Percentiles rank a stretch among this genome's conserved stretches.
Evolutionary conservation across 768 basidiomycete genomes (phyloP).

Genomic region (Chalciporus chontae): DNA sequence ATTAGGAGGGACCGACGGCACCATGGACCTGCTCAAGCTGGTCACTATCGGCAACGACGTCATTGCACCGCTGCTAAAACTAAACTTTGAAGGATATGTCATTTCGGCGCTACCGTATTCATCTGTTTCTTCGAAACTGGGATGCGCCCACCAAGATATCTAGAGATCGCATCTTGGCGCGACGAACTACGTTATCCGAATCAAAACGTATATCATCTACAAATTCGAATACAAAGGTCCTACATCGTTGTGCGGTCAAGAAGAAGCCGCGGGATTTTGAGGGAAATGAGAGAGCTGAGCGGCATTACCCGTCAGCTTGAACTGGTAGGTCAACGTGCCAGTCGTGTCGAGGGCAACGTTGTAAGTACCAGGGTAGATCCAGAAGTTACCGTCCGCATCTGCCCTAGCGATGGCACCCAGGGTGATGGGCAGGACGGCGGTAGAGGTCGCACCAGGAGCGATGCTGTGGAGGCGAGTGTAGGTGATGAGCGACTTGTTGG

Average conservation of each 20-base stretch:
- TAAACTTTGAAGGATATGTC: too few relatives aligned
- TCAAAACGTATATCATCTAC: too few relatives aligned
- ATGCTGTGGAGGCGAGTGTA: slow-evolving; percentile 43
- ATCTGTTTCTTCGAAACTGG: too few relatives aligned
- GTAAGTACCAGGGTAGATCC: slow-evolving; percentile 45
- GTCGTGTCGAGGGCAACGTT: slow-evolving; percentile 40
- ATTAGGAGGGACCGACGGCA: too few relatives aligned
- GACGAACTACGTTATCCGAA: too few relatives aligned
- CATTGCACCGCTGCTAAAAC: too few relatives aligned
- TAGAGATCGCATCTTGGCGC: too few relatives aligned
- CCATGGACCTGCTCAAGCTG: too few relatives aligned
- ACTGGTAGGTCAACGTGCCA: slow-evolving; percentile 36
- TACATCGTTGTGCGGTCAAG: not conserved
- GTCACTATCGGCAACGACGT: too few relatives aligned
- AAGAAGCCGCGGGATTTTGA: slow-evolving; percentile 18
- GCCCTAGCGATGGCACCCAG: slow-evolving; percentile 48
- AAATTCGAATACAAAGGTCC: too few relatives aligned
- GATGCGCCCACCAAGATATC: too few relatives aligned
- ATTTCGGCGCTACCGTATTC: too few relatives aligned
- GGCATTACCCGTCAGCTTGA: slow-evolving; percentile 41
- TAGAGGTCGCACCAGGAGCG: slow-evolving; percentile 25
- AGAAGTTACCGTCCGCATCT: slow-evolving; percentile 42
- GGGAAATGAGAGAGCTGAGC: slow-evolving; percentile 42
- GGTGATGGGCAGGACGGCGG: slow-evolving; percentile 40
- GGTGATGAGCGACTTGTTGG: slow-evolving; percentile 49